Evolutionary conservation across 78 protist genomes (phyloP).

Genomic region (Planoprotostelium fungivorum): DNA sequence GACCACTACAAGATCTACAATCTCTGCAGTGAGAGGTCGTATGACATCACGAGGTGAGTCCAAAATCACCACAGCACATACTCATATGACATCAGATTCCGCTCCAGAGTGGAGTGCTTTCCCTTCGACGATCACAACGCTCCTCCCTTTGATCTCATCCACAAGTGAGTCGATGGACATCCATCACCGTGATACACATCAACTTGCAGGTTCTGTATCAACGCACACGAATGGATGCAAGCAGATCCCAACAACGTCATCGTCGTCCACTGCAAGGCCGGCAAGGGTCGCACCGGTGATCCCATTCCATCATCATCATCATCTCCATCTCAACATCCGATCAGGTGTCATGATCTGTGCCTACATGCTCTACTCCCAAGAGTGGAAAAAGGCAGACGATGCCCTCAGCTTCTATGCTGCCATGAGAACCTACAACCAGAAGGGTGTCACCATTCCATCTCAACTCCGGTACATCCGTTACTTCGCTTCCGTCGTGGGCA

Average conservation of each 20-base stretch:
- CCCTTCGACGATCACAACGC: constrained; percentile 85
- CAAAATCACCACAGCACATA: not conserved
- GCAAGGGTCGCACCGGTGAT: constrained; percentile 38
- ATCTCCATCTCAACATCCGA: not conserved
- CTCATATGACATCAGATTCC: constrained; percentile 43
- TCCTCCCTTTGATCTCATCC: constrained; percentile 66
- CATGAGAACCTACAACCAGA: constrained; percentile 57
- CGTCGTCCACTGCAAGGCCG: constrained; percentile 72
- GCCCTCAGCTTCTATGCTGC: constrained; percentile 63
- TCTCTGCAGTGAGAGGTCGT: constrained; percentile 20
- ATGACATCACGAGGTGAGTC: not conserved
- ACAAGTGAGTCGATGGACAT: not conserved
- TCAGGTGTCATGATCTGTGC: constrained; percentile 64
- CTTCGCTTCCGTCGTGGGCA: constrained; percentile 30
- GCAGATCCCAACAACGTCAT: constrained; percentile 50
- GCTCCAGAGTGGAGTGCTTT: constrained; percentile 51
- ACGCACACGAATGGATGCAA: constrained; percentile 56
- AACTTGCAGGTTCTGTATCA: constrained; percentile 22
- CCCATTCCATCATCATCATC: not conserved
- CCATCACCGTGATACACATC: not conserved
- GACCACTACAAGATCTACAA: constrained; percentile 77
- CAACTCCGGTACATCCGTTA: constrained; percentile 73
- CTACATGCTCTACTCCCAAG: constrained; percentile 36
- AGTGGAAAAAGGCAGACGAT: constrained; percentile 49
- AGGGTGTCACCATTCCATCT: constrained; percentile 84